Evolutionary conservation across 2,329 filamentous ascomycete genomes (phyloP).

Genomic region (Myriosclerotinia curreyana): DNA sequence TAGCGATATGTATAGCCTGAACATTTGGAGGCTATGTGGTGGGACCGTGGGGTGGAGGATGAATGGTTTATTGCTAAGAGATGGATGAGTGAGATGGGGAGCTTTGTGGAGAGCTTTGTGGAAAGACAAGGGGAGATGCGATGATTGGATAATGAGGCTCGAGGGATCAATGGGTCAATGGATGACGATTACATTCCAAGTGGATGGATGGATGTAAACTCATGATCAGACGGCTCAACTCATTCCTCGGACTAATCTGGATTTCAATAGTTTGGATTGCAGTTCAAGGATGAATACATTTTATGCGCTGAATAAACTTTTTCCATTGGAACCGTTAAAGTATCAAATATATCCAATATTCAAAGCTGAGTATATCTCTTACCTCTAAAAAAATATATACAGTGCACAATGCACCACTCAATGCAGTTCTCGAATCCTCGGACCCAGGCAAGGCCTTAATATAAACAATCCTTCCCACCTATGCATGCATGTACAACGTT

Average conservation of each 20-base stretch:
- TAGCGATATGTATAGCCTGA: neutral
- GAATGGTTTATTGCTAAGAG: neutral
- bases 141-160: no score
- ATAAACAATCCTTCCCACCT: neutral
- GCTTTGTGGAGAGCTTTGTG: neutral
- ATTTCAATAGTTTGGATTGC: no score
- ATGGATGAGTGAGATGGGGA: neutral
- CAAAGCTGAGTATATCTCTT: neutral
- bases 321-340: neutral
- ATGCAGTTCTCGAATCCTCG: neutral
- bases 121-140: no score
- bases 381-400: neutral
- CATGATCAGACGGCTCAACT: neutral
- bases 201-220: neutral
- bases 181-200: neutral
- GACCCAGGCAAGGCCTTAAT: neutral
- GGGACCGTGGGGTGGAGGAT: neutral
- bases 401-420: neutral
- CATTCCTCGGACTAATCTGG: neutral
- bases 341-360: neutral
- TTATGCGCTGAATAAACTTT: neutral
- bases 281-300: neutral
- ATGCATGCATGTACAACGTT: conserved; percentile 1
- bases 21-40: neutral
- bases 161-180: neutral